Base-by-base conservation (phyloP, 139 green algal genomes). In the Chlorella sp. region DNA sequence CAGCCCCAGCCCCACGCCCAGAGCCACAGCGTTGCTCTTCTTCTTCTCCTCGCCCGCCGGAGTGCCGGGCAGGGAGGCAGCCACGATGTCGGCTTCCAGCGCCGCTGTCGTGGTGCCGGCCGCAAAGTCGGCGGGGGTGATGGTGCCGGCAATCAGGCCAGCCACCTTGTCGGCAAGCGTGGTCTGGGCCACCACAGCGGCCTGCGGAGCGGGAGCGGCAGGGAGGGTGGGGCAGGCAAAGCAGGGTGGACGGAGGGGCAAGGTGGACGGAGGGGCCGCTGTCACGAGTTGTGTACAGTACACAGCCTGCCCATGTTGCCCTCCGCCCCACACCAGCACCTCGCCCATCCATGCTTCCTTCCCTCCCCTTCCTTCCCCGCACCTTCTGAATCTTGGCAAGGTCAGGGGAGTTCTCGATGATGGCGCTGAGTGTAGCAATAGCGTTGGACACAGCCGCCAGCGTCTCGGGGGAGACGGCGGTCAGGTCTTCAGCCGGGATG, bases 401-500 rank as follows among this genome's bases (percentile, higher is more conserved):
- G 12, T 64, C 69, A 30, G 11, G 26, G 26, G 36, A 66, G 66
- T 22, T 66, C 84, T 80, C 68, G 28, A 81, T 81, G n/a, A 88
- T 37, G 5, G 66, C 2, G 39, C 81, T 88, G 21, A 88, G 40
- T 12, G 64, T 39, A 0, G 84, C 84, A 14, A 90, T 53, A 0
- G 77, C 34, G 42, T 79, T 83, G 40, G 87, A 53, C 0, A 90
- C 77, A 0, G 79, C 73, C 9, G 79, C 76, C 66, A 86, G 66
- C 40, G 86, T n/a, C 19, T 86, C 48, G 66, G 39, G 16, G 40
- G 1, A 68, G 28, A 88, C 3, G 11, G 39, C 19, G 39, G 37
- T 80, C 7, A 81, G 66, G 19, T 81, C 60, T 37, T 39, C 26
- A 24, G 66, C 21, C 0, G 84, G 84, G 60, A 81, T 32, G 66